phyloP scores from a whole-genome alignment of 352 stramenopile genomes.

The Phytophthora kernoviae region DNA sequence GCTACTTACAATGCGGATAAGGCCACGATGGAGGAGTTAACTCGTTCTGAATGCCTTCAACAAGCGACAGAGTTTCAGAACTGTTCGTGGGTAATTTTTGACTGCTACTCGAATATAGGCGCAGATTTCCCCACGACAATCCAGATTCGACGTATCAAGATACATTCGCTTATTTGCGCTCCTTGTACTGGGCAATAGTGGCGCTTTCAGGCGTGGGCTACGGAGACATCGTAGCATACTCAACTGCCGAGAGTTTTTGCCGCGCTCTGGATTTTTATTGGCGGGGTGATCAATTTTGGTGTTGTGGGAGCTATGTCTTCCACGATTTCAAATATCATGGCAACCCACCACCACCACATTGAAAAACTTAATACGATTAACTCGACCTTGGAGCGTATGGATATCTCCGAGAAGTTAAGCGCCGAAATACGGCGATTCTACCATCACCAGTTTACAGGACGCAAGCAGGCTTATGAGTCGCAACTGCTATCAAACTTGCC shows the following conservation, averaged over 20 bases:
- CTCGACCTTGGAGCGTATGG: conserved; percentile 51
- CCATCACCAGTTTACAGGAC: conserved; percentile 68
- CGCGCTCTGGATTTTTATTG: conserved; percentile 64
- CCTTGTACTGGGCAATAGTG: conserved; percentile 75
- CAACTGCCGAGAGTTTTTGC: conserved; percentile 70
- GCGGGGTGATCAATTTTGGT: conserved; percentile 77
- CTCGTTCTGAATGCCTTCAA: conserved; percentile 43
- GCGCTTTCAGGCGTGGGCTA: conserved; percentile 74
- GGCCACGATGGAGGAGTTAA: conserved; percentile 17
- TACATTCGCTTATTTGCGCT: conserved; percentile 67
- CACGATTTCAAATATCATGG: conserved; percentile 67
- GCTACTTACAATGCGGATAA: neutral
- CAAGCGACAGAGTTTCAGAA: conserved; percentile 50
- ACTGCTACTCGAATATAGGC: conserved; percentile 62
- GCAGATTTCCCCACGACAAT: conserved; percentile 36
- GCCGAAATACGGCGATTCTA: conserved; percentile 56
- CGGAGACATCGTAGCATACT: conserved; percentile 36
- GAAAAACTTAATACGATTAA: conserved; percentile 72
- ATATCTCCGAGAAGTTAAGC: conserved; percentile 46
- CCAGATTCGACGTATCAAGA: conserved; percentile 41
- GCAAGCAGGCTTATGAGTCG: conserved; percentile 64
- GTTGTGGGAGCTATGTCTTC: conserved; percentile 77
- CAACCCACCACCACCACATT: conserved; percentile 56
- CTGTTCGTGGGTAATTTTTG: conserved; percentile 74
- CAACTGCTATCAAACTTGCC: conserved; percentile 61